A percentile compares a stretch with the other conserved stretches of the same genome.
Evolutionary conservation across 1,284 basidiomycete genomes (phyloP).

Genomic region (Malassezia equina): DNA sequence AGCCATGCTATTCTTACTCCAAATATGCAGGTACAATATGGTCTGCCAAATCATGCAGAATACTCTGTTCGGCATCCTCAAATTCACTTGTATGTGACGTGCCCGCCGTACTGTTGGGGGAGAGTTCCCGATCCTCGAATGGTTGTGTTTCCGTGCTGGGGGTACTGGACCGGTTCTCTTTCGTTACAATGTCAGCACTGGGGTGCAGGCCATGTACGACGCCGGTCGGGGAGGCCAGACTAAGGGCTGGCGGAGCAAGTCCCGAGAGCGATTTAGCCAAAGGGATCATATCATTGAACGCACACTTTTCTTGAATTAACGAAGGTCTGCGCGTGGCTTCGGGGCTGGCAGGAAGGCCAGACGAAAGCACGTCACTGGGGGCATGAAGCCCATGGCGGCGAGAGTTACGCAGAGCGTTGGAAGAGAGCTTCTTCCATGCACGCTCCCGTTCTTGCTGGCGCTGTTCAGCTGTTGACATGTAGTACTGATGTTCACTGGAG

Average conservation of each 20-base stretch:
- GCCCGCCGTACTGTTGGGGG: slow-evolving; percentile 14
- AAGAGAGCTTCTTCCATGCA: slow-evolving; percentile 38
- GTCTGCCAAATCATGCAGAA: slow-evolving; percentile 6
- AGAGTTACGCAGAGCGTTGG: slow-evolving; percentile 37
- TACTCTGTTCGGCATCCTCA: slow-evolving; percentile 30
- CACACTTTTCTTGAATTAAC: not conserved
- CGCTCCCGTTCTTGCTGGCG: slow-evolving; percentile 35
- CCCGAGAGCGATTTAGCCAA: slow-evolving; percentile 8
- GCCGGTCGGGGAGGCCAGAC: slow-evolving; percentile 4
- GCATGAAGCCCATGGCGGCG: slow-evolving; percentile 28
- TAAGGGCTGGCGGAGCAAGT: slow-evolving; percentile 13
- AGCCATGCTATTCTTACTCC: slow-evolving; percentile 11
- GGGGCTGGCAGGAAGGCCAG: not conserved
- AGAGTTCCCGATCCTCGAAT: slow-evolving; percentile 29
- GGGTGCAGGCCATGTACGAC: slow-evolving; percentile 4
- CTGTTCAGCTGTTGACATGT: slow-evolving; percentile 52
- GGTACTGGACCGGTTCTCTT: slow-evolving; percentile 27
- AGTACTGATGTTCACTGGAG: slow-evolving; percentile 85
- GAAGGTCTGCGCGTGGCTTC: not conserved
- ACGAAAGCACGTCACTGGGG: slow-evolving; percentile 16
- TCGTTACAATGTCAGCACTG: slow-evolving; percentile 19
- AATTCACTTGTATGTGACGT: slow-evolving; percentile 28
- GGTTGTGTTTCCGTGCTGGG: slow-evolving; percentile 9
- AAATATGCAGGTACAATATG: slow-evolving; percentile 5
- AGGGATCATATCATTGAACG: slow-evolving; percentile 6